Conservation (phyloP, 495 filamentous ascomycete genomes). For the Aspergillus coremiiformis region DNA sequence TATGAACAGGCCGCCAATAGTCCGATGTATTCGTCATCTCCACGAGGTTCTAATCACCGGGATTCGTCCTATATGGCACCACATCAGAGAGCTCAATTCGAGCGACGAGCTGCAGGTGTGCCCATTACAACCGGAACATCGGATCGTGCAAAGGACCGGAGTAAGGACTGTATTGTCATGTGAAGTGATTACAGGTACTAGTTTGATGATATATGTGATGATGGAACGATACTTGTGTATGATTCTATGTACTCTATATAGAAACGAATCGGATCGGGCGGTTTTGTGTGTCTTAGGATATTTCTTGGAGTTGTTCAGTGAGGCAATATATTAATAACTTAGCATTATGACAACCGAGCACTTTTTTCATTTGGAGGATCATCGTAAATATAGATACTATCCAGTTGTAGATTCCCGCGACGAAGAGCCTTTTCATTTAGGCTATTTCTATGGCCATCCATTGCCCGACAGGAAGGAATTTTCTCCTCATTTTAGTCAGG, state of each 20-base stretch:
- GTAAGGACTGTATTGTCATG: conserved; percentile 43
- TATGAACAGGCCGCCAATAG: conserved; percentile 73
- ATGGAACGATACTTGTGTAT: conserved; percentile 9
- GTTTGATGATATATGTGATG: conserved; percentile 3
- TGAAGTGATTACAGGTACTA: conserved; percentile 13
- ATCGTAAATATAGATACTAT: too few relatives aligned
- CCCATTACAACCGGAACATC: conserved; percentile 9
- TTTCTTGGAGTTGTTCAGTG: neutral
- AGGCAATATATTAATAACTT: neutral
- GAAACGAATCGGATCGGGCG: neutral
- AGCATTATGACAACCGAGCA: neutral
- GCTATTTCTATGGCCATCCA: too few relatives aligned
- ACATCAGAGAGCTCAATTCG: conserved; percentile 13
- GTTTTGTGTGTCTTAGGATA: conserved; percentile 1
- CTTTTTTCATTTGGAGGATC: neutral
- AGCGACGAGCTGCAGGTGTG: conserved; percentile 11
- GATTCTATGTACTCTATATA: conserved; percentile 13
- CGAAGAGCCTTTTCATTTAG: too few relatives aligned
- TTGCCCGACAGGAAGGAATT: neutral
- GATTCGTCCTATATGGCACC: conserved; percentile 15
- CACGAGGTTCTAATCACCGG: conserved; percentile 45
- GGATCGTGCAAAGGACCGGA: conserved; percentile 22
- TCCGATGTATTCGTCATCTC: conserved; percentile 56
- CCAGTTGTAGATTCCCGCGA: too few relatives aligned
- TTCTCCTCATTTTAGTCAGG: neutral